Base-by-base conservation (phyloP, 495 filamentous ascomycete genomes). In the Neurospora africana region DNA sequence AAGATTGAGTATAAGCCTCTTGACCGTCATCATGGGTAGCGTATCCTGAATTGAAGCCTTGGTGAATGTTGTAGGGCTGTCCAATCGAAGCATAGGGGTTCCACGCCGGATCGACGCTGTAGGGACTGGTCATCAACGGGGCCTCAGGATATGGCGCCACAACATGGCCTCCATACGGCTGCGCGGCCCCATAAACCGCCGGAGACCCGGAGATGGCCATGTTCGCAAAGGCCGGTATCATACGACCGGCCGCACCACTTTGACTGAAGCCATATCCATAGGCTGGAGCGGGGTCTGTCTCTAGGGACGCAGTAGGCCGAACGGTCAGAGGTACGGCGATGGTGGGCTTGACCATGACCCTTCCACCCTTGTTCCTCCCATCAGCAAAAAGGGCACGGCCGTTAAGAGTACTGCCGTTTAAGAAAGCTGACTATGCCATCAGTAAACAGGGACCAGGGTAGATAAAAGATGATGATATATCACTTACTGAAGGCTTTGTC, bases 401-500 rank as follows among this genome's bases (percentile, higher is more conserved):
- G 7, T 77, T 73, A 35, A 77, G 76, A 17, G 53, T 70, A 47
- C 71, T 73, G 33, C 76, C 76, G 38, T 77, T 73, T 17, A 77
- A 71, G 21, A 69, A 68, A 27, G 70, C 76, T 77, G 33, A 6
- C 4, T 39, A 11, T 36, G 43, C 73, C 37, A 70, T 70, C 33
- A 58, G n/a, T 6, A 37, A 35, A 21, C 33, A 35, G 5, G 30
- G n/a, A 58, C 15, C 33, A n/a, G 23, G 10, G 41, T 35, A 68
- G 23, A n/a, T 21, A 27, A 6, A 67, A 40, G 11, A 38, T 33
- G 38, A 33, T n/a, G 17, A 27, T 36, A 13, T 10, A 27, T 5
- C 15, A 70, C 75, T 70, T 68, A 77, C 77, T 61, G 61, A 77
- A 70, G 23, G 72, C 74, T 68, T 73, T 75, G n/a, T 77, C 71